Evolutionary conservation across 2,329 filamentous ascomycete species (phyloP), one percentile per base, ranked within the genome.

Genomic region (Ascosphaera apis): DNA sequence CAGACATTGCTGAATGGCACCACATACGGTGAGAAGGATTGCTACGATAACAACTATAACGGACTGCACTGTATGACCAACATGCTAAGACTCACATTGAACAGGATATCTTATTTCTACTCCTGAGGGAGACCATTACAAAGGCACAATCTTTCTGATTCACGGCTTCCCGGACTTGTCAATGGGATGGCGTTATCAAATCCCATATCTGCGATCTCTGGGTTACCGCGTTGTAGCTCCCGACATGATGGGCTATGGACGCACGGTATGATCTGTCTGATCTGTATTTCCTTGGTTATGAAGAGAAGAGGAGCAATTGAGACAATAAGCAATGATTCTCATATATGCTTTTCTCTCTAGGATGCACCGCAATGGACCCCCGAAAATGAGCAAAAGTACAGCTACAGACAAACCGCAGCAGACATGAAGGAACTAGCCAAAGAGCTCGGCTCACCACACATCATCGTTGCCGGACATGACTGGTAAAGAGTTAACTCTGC

Each of bases 381-480:
- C 0, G 61, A 69, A 31, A 61, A 65, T 1, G 53, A 72, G 2
- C 55, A 57, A 34, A 59, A 68, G 37, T 93, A 86, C 57, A 69
- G 69, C 16, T 61, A 72, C 51, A 88, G 82, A 59, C 69, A 65
- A 42, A 69, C 78, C 40, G 66, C 76, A 13, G 69, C 73, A 37
- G 82, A 92, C 48, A 66, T 95, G 44, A 74, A 71, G 15, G 72
- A 71, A 41, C 64, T 95, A 16, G 71, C 76, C 4, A 59, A 58
- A 40, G 65, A 74, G 27, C 53, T 74, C 3, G 57, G 60, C 3
- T 58, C 61, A 36, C 59, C 50, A 31, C 60, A 53, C 34, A 76
- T 92, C 48, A 74, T 93, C 38, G 66, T 93, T 11, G 82, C 83
- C 34, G 86, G 83, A 5, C 86, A 93, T 57, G 86, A 95, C 56